Evolutionary conservation across 495 filamentous ascomycete genomes (phyloP), one percentile per base, ranked within the genome.

Genomic region (Daldinia grandis): DNA sequence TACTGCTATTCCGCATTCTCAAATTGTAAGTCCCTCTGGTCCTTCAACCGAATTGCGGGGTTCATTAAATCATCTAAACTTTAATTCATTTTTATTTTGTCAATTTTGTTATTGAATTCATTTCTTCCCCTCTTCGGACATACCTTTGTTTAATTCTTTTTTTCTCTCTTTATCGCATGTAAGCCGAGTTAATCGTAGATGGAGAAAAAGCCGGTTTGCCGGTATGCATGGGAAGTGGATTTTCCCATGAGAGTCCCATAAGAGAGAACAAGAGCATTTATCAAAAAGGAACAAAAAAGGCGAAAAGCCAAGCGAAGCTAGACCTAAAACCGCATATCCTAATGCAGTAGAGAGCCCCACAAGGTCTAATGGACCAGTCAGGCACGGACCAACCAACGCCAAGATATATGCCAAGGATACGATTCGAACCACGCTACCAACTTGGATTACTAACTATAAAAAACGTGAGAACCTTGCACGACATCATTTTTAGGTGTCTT

Each of bases 341-440:
- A 65, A 73, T 68, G 70, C 65, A 68, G 59, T n/a, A 44, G 31
- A 17, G n/a, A 37, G 25, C 61, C 42, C 70, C 70, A 68, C 70
- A 47, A 65, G 55, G 60, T 27, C 49, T 40, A 65, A 68, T 73
- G 58, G 35, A 59, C 71, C 66, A 70, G 31, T 70, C 66, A 74
- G 66, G 71, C 66, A 74, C 71, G 62, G 66, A 66, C 71, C 71
- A 74, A 66, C 71, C 66, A 70, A 17, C 71, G 71, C 71, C 71
- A 74, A 74, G 71, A 70, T 33, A 21, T 12, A 0, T 61, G 71
- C 71, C 66, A 74, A 74, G 71, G 71, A 70, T 70, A 50, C 71
- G 62, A 73, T 73, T 73, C 70, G 66, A 70, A 66, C 66, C 66
- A 70, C 71, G 66, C 69, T 73, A 55, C 62, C 70, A 56, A 51